These are phyloP conservation scores for Trichoderma atroviride DNA, from an alignment of 2,329 filamentous ascomycete species.

Conservation along the genomic window DNA sequence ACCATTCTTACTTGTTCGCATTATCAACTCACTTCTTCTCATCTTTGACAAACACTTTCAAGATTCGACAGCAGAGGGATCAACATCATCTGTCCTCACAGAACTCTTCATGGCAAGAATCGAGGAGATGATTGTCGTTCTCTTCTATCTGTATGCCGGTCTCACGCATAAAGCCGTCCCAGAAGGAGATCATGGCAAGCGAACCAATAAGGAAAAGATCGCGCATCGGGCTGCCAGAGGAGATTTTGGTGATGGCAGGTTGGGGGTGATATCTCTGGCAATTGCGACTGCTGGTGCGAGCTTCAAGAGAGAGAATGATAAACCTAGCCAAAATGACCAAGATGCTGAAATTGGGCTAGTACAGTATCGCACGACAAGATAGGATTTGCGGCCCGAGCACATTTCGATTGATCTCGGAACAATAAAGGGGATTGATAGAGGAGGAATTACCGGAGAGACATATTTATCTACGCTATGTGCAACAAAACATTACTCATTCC, in stretches of 20 bases:
- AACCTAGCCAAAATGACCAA: background rate
- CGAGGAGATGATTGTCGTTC: background rate
- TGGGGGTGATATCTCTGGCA: background rate
- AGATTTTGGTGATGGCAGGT: background rate
- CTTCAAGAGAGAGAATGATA: background rate
- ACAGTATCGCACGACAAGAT: background rate
- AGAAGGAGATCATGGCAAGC: background rate
- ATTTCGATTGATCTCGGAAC: background rate
- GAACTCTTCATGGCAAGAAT: background rate
- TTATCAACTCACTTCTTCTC: background rate
- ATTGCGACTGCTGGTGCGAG: background rate
- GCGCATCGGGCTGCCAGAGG: background rate
- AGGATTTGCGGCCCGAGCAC: background rate
- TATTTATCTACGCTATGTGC: background rate
- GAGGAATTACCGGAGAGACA: background rate
- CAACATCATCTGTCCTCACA: background rate
- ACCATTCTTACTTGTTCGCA: background rate
- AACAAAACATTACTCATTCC: too few relatives aligned
- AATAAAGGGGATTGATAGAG: background rate
- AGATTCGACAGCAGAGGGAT: background rate
- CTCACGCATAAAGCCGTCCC: background rate
- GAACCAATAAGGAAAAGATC: background rate
- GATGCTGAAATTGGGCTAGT: background rate
- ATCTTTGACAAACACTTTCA: background rate
- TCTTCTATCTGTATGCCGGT: background rate